Evolutionary conservation across 352 stramenopile genomes (phyloP), one percentile per base, ranked within the genome.

Genomic region (Ophiocytium majus): DNA sequence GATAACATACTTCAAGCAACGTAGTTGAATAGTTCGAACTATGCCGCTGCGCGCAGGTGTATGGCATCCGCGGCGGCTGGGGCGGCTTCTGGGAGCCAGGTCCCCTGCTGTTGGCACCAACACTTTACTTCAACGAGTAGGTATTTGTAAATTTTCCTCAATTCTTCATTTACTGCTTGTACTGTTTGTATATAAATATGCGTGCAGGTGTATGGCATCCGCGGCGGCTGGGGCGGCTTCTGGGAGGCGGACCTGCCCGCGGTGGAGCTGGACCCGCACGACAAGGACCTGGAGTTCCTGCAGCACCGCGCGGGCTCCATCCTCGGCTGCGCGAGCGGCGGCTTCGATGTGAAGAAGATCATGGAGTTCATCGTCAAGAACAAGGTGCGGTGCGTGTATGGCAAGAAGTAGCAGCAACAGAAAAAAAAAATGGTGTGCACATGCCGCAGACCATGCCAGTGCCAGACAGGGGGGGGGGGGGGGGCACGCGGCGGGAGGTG

Each of bases 331-430:
- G 97, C 96, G 86, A 92, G 96, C 85, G 96, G 96, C 74, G 96
- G 97, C 74, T 99, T 99, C 88, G 95, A 99, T 86, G 89, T 96
- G 28, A 95, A 98, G 64, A 98, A 98, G 90, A 99, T 98, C 88
- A 91, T 98, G 28, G 87, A 94, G 23, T 98, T 98, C 86, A 89
- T 98, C 43, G 92, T 93, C 49, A 92, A 91, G 28, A 90, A 95
- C 79, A 34, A 83, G 64, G 82, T 85, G 0, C n/a, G 50, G 28
- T 49, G 32, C n/a, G n/a, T n/a, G n/a, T n/a, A 0, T 71, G n/a
- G 57, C 0, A 9, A 9, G 57, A 23, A 10, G 0, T 1, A 71
- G 57, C 57, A 10, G 23, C 57, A 71, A 28, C 57, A 10, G 57
- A 28, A 71, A 71, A 28, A 71, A 19, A 23, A 79, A 35, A 79